phyloP scores from a whole-genome alignment of 2,329 filamentous ascomycete genomes.

The Intubia oerlemansii region DNA sequence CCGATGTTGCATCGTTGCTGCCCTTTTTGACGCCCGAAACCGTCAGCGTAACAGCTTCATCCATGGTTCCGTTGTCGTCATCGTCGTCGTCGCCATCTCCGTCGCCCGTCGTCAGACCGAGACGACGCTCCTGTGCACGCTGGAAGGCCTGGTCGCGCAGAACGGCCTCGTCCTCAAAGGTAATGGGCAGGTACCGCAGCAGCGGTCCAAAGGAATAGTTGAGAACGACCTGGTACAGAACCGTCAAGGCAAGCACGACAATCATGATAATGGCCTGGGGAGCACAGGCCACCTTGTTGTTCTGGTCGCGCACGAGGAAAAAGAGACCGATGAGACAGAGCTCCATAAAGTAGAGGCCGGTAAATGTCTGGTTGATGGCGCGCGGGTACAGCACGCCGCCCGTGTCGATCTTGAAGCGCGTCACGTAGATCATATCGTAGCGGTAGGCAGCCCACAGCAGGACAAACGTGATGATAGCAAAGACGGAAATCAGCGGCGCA shows the following conservation, averaged over 20 bases:
- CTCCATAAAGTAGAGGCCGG: slow-evolving; percentile 87
- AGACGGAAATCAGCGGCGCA: slow-evolving; percentile 74
- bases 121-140: slow-evolving; percentile 48
- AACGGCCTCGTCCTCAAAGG: slow-evolving; percentile 85
- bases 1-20: no score
- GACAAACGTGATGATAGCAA: slow-evolving; percentile 80
- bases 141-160: slow-evolving; percentile 80
- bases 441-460: slow-evolving; percentile 87
- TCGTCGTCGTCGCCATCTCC: slow-evolving; percentile 17
- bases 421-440: slow-evolving; percentile 95
- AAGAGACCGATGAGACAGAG: slow-evolving; percentile 77
- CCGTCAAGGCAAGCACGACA: slow-evolving; percentile 46
- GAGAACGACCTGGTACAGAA: slow-evolving; percentile 57
- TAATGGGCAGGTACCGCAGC: slow-evolving; percentile 78
- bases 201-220: slow-evolving; percentile 72
- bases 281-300: slow-evolving; percentile 34
- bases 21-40: no score
- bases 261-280: slow-evolving; percentile 77
- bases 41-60: slow-evolving; percentile 11
- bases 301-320: slow-evolving; percentile 46
- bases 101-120: slow-evolving; percentile 35
- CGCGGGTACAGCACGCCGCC: slow-evolving; percentile 80
- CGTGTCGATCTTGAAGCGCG: slow-evolving; percentile 72
- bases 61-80: background rate
- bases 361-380: slow-evolving; percentile 90